Evolutionary conservation across 805 yeast species (phyloP), one percentile per base, ranked within the genome.

Genomic region (Ogataea nonfermentans): DNA sequence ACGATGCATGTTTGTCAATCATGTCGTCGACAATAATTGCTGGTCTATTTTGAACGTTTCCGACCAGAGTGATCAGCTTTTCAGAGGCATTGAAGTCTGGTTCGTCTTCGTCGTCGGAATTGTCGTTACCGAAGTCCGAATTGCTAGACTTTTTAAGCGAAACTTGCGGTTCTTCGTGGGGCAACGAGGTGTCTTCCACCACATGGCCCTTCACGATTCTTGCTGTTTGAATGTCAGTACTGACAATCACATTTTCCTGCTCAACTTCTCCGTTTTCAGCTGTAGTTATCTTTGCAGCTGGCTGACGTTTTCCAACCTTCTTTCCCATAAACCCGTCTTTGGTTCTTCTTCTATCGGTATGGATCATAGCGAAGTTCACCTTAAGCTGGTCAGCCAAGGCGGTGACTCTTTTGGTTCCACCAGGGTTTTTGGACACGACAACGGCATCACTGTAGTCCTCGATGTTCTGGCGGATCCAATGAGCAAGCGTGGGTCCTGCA

Each of bases 351-450:
- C 98, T 79, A 67, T 93, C 99, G 14, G 99, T 93, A 62, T 93
- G 98, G 52, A 95, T 91, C 98, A 93, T 91, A 44, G 99, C 99
- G 60, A 93, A 93, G 63, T 93, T 89, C 52, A 93, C 86, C 66
- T 91, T 91, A 54, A 93, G 73, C 26, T 95, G 80, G 67, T 95
- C 99, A n/a, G 99, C 99, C 54, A 93, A 72, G 1, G 97, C 90
- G 13, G 99, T 93, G 38, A 93, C 99, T 51, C 99, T 78, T 63
- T 93, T 93, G 14, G 99, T 90, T 41, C 99, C 99, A 48, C 99
- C 99, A 14, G 99, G 98, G 66, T 93, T 93, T 62, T 93, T 93
- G n/a, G 97, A 89, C 9, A 93, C 99, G 39, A 93, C 95, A 17
- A 95, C 99, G 2, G 96, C 91, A 45, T 82, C 81, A 53, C 78